phyloP scores from a whole-genome alignment of 345 rosid species.

The Camelina sativa region DNA sequence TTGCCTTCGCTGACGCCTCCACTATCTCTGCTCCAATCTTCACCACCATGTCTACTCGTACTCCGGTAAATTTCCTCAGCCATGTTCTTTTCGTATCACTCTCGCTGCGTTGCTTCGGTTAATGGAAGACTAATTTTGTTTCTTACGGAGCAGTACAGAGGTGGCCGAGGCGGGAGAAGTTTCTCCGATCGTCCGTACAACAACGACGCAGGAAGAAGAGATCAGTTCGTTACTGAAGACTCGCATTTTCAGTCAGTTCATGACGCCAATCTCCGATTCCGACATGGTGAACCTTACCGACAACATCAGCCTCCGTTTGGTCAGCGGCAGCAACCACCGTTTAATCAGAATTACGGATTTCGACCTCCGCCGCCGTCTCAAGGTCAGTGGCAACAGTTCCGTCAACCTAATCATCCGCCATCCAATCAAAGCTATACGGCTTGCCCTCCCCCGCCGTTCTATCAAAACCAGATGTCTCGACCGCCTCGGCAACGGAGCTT shows the following conservation, averaged over 20 bases:
- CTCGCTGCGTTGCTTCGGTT: conserved; percentile 7
- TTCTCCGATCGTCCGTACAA: conserved; percentile 56
- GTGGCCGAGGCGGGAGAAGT: conserved; percentile 63
- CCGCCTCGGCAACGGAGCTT: conserved; percentile 51
- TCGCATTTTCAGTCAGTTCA: conserved; percentile 55
- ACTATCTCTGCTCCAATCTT: conserved; percentile 33
- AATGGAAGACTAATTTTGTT: conserved; percentile 1
- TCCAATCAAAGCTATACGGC: conserved; percentile 36
- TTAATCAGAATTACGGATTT: conserved; percentile 30
- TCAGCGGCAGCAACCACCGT: conserved; percentile 33
- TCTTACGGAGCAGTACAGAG: conserved; percentile 56
- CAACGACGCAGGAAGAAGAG: conserved; percentile 50
- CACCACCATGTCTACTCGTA: conserved; percentile 58
- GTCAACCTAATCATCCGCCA: conserved; percentile 40
- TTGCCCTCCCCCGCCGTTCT: conserved; percentile 48
- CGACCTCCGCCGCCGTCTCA: conserved; percentile 37
- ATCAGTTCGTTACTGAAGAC: conserved; percentile 50
- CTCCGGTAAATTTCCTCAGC: conserved; percentile 47
- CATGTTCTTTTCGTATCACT: background rate
- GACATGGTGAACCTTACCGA: conserved; percentile 35
- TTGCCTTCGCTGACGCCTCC: conserved; percentile 35
- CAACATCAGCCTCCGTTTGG: conserved; percentile 4
- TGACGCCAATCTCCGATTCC: conserved; percentile 52
- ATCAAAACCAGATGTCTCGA: conserved; percentile 51
- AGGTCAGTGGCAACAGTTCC: conserved; percentile 43